Evolutionary conservation across 148 eudicot species (phyloP).

Genomic region (Pharnaceum exiguum): DNA sequence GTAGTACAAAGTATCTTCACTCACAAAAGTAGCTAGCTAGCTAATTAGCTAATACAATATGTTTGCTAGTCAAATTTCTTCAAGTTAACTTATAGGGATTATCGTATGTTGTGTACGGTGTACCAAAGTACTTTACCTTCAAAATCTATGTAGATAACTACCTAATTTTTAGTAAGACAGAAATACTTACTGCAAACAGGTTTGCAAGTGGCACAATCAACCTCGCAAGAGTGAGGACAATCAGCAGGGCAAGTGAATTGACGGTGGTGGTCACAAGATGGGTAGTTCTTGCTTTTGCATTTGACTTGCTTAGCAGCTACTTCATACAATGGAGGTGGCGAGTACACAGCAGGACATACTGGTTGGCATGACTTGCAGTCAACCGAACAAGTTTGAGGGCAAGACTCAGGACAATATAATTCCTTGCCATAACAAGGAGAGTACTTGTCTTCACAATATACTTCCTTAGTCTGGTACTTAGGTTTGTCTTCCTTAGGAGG

Average conservation of each 20-base stretch:
- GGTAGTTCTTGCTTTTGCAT: conserved; percentile 33
- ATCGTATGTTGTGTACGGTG: too few relatives aligned
- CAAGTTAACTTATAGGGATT: too few relatives aligned
- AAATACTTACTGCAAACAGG: conserved; percentile 46
- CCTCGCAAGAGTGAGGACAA: conserved; percentile 38
- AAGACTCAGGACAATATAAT: conserved; percentile 24
- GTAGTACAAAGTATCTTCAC: too few relatives aligned
- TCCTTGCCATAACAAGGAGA: conserved; percentile 12
- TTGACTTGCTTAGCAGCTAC: conserved; percentile 28
- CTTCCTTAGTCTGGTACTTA: conserved; percentile 24
- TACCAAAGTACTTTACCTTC: too few relatives aligned
- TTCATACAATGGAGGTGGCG: conserved; percentile 5
- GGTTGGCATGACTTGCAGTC: conserved; percentile 25
- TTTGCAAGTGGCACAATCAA: conserved; percentile 50
- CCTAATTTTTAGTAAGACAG: not conserved
- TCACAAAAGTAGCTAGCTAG: too few relatives aligned
- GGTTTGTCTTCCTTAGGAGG: too few relatives aligned
- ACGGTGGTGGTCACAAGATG: conserved; percentile 23
- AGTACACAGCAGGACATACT: conserved; percentile 8
- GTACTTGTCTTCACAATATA: conserved; percentile 23
- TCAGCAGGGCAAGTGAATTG: conserved; percentile 37
- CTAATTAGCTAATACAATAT: too few relatives aligned
- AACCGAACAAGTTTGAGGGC: conserved; percentile 23
- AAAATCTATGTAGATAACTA: too few relatives aligned
- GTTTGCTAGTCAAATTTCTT: too few relatives aligned